These are phyloP conservation scores for Lasiodiplodia sp. DNA, from an alignment of 2,329 filamentous ascomycete species.

Conservation along the genomic window DNA sequence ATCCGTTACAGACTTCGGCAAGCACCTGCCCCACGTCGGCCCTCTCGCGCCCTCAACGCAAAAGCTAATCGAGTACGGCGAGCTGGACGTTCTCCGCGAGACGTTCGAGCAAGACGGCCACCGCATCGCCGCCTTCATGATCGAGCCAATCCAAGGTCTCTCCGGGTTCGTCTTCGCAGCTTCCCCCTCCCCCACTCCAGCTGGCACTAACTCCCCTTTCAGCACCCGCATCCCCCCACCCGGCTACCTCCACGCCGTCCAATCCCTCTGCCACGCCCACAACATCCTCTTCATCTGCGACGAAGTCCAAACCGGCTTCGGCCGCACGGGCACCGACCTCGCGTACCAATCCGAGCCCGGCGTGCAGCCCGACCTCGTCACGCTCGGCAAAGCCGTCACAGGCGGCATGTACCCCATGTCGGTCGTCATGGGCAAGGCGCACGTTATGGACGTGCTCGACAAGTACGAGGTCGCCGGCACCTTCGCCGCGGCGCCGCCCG, in stretches of 20 bases:
- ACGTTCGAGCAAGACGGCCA: conserved; percentile 80
- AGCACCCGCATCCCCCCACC: not conserved
- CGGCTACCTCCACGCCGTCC: not conserved
- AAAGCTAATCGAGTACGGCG: conserved; percentile 78
- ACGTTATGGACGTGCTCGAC: conserved; percentile 25
- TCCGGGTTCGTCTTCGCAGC: not conserved
- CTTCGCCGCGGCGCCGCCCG: conserved; percentile 28
- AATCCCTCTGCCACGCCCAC: conserved; percentile 49
- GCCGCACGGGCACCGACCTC: conserved; percentile 48
- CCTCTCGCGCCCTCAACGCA: conserved; percentile 86
- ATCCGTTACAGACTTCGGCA: conserved; percentile 88
- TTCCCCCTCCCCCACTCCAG: not conserved
- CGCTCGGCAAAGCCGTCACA: conserved; percentile 74
- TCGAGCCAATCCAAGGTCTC: conserved; percentile 82
- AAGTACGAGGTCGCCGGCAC: conserved; percentile 29
- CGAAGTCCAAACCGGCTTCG: conserved; percentile 55
- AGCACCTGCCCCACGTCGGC: conserved; percentile 92
- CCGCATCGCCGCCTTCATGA: conserved; percentile 79
- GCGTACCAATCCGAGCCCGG: conserved; percentile 60
- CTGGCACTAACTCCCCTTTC: too few species aligned
- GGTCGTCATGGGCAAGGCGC: conserved; percentile 27
- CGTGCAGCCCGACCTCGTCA: conserved; percentile 88
- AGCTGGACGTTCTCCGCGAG: conserved; percentile 84
- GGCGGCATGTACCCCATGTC: conserved; percentile 25
- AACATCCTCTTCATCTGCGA: conserved; percentile 53